phyloP scores from a whole-genome alignment of 495 filamentous ascomycete species.

The Clohesyomyces aquaticus region DNA sequence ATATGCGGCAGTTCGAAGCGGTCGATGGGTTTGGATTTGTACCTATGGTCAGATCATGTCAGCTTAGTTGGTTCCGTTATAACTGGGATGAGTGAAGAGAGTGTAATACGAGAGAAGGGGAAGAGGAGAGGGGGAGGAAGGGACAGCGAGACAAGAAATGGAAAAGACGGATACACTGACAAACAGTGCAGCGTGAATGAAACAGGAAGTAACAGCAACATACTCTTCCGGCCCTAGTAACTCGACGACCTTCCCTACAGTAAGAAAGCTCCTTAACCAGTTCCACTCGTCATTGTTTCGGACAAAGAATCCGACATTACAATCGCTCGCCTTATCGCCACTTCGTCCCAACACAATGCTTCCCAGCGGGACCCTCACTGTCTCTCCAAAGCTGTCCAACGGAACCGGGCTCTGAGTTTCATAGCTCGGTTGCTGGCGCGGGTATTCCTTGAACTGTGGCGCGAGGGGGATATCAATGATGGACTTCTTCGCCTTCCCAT shows the following conservation, averaged over 20 bases:
- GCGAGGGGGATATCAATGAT: slow-evolving; percentile 36
- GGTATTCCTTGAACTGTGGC: slow-evolving; percentile 23
- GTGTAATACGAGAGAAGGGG: too few relatives aligned
- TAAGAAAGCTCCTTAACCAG: slow-evolving; percentile 32
- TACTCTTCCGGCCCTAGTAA: slow-evolving; percentile 35
- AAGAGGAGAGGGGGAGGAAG: too few relatives aligned
- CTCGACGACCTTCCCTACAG: slow-evolving; percentile 35
- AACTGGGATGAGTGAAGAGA: too few relatives aligned
- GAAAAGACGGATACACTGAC: too few relatives aligned
- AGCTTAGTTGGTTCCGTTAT: too few relatives aligned
- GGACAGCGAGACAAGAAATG: too few relatives aligned
- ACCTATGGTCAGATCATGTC: too few relatives aligned
- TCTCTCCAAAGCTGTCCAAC: slow-evolving; percentile 36
- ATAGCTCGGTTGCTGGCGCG: slow-evolving; percentile 34
- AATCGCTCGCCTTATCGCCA: slow-evolving; percentile 44
- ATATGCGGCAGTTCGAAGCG: slow-evolving; percentile 38
- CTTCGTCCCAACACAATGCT: slow-evolving; percentile 41
- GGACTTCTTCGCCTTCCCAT: slow-evolving; percentile 28
- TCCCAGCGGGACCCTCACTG: slow-evolving; percentile 42
- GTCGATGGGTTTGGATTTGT: slow-evolving; percentile 33
- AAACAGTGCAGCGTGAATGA: too few relatives aligned
- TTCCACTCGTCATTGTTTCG: slow-evolving; percentile 37
- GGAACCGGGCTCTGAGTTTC: slow-evolving; percentile 36
- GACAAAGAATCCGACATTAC: slow-evolving; percentile 45
- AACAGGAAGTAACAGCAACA: too few relatives aligned